Percentiles rank a stretch among this genome's conserved stretches.
phyloP scores from a whole-genome alignment of 2,329 filamentous ascomycete genomes.

The Epichloe baconii region DNA sequence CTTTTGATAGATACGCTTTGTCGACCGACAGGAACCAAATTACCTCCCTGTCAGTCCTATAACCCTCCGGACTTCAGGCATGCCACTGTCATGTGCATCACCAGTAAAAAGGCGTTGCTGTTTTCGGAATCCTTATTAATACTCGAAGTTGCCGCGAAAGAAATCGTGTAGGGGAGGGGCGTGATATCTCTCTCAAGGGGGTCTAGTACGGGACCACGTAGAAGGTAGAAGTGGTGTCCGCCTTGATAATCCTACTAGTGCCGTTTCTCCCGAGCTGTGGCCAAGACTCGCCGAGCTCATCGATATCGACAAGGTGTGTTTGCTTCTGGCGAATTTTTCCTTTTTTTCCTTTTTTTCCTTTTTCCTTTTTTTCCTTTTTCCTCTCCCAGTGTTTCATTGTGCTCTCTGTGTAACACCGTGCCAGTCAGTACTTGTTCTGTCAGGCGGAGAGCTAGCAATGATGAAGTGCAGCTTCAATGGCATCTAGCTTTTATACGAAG shows the following conservation, averaged over 20 bases:
- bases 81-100: too few species aligned
- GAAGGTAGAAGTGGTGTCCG: background rate
- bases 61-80: too few species aligned
- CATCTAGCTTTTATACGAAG: too few species aligned
- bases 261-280: background rate
- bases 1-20: too few species aligned
- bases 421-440: background rate
- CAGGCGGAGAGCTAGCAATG: too few species aligned
- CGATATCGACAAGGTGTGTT: constrained; percentile 1
- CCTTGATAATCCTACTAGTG: background rate
- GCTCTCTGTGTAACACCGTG: background rate
- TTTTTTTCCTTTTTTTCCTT: background rate
- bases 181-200: too few species aligned
- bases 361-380: background rate
- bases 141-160: background rate
- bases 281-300: background rate
- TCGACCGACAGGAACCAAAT: too few species aligned
- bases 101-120: too few species aligned
- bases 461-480: too few species aligned
- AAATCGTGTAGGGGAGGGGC: too few species aligned
- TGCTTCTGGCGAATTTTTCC: background rate
- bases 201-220: too few species aligned
- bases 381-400: background rate
- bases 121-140: background rate
- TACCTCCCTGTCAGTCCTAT: too few species aligned